Conservation (phyloP, 257 asterid species). For the Ligustrum vulgare region DNA sequence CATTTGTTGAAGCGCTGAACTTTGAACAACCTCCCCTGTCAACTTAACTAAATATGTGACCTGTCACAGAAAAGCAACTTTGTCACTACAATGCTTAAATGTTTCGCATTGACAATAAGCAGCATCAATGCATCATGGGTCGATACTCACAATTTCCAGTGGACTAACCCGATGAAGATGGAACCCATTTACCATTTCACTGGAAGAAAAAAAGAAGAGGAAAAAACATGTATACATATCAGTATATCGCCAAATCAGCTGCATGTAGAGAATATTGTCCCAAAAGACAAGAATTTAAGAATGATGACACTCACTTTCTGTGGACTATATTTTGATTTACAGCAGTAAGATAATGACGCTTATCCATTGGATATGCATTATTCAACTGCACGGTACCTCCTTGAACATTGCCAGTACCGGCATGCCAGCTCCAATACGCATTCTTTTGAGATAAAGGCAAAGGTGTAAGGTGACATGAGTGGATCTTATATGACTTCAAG, state of each 20-base stretch:
- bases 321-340: conserved; percentile 25
- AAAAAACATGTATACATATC: neutral
- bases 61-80: conserved; percentile 27
- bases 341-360: conserved; percentile 43
- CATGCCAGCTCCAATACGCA: conserved; percentile 42
- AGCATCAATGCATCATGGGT: neutral
- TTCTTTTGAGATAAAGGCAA: conserved; percentile 34
- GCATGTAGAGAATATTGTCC: neutral
- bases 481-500: neutral
- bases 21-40: conserved; percentile 52
- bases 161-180: conserved; percentile 55
- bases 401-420: conserved; percentile 18
- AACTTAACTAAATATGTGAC: conserved; percentile 43
- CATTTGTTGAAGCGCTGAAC: conserved; percentile 40
- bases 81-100: neutral
- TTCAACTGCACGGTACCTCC: conserved; percentile 11
- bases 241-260: neutral
- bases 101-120: neutral
- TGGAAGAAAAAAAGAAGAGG: conserved; percentile 14
- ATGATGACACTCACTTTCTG: conserved; percentile 36
- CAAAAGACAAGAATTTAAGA: neutral
- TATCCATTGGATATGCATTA: conserved; percentile 13
- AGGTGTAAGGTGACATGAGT: neutral
- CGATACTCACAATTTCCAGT: conserved; percentile 52
- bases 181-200: conserved; percentile 46